phyloP scores from a whole-genome alignment of 2,329 filamentous ascomycete species.

The Beauveria rudraprayagi region DNA sequence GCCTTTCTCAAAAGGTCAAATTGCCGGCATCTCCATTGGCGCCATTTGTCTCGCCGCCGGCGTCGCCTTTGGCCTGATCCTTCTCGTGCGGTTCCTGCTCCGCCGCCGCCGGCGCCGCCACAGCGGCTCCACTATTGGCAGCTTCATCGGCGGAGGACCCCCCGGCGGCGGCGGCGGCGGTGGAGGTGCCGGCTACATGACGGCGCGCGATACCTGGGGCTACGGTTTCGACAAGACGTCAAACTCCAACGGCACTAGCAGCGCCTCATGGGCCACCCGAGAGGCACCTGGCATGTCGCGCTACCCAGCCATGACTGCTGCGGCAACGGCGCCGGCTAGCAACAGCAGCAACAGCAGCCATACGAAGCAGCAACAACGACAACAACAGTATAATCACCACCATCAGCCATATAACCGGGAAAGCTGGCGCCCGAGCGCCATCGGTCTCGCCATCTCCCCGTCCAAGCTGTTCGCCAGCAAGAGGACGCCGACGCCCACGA shows the following conservation, averaged over 20 bases:
- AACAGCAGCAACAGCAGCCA: not conserved
- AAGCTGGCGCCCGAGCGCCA: constrained; percentile 29
- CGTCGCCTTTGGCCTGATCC: constrained; percentile 39
- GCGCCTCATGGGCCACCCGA: constrained; percentile 20
- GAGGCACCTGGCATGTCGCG: constrained; percentile 11
- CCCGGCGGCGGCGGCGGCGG: constrained; percentile 14
- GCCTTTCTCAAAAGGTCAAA: constrained; percentile 33
- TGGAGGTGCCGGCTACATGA: not conserved
- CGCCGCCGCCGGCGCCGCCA: constrained; percentile 31
- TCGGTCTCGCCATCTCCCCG: constrained; percentile 38
- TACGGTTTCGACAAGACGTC: constrained; percentile 22
- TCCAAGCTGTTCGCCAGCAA: constrained; percentile 17
- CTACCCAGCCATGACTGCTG: not conserved
- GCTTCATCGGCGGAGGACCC: constrained; percentile 24
- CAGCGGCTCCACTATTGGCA: constrained; percentile 28
- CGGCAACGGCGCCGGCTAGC: not conserved
- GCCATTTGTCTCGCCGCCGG: constrained; percentile 37
- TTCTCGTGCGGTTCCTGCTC: constrained; percentile 30
- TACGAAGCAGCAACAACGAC: not conserved
- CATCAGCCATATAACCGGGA: constrained; percentile 20
- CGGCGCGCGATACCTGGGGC: constrained; percentile 28
- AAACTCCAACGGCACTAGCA: constrained; percentile 14
- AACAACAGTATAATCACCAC: constrained; percentile 12
- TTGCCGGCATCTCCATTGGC: constrained; percentile 52
- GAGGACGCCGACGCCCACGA: constrained; percentile 18